Evolutionary conservation across 805 yeast genomes (phyloP), one percentile per base, ranked within the genome.

Genomic region (Debaryomyces maramus): DNA sequence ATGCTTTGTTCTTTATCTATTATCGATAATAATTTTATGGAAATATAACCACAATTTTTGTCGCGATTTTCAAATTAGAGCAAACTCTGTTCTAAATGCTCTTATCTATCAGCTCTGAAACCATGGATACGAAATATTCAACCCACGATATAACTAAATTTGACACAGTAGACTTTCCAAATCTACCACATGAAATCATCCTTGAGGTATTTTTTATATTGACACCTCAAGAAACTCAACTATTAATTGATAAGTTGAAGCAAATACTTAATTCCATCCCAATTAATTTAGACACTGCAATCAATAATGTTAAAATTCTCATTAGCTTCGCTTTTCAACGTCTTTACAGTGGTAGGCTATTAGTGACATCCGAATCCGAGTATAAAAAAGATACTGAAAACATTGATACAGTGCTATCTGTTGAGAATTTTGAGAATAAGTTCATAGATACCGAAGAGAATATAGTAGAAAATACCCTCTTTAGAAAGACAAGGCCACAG

Each of bases 151-250:
- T n/a, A n/a, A n/a, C n/a, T n/a, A n/a, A n/a, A n/a, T n/a, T n/a
- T n/a, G n/a, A n/a, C n/a, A n/a, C n/a, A n/a, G n/a, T 24, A n/a
- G 13, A 10, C 8, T n/a, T 45, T 15, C 21, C 35, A 19, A 41
- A 40, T 36, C 41, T 56, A 22, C 60, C 61, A 8, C 31, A 43
- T 15, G 61, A 58, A 32, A 36, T 58, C 4, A 44, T 50, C 10
- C 31, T 50, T 7, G 34, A 35, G 11, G 50, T 58, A 19, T 46
- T 54, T 32, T 10, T 23, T 11, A 32, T 32, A 23, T 31, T 54
- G 21, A 16, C 45, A 13, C 48, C 54, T 1, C 29, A 31, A 4
- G 58, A 55, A 28, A 46, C 51, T 21, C 23, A 21, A 14, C 13
- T 15, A 9, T 18, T 47, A 10, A 45, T 47, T 2, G 18, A n/a